phyloP scores from a whole-genome alignment of 1,284 basidiomycete genomes.

The Bondarzewia mesenterica region DNA sequence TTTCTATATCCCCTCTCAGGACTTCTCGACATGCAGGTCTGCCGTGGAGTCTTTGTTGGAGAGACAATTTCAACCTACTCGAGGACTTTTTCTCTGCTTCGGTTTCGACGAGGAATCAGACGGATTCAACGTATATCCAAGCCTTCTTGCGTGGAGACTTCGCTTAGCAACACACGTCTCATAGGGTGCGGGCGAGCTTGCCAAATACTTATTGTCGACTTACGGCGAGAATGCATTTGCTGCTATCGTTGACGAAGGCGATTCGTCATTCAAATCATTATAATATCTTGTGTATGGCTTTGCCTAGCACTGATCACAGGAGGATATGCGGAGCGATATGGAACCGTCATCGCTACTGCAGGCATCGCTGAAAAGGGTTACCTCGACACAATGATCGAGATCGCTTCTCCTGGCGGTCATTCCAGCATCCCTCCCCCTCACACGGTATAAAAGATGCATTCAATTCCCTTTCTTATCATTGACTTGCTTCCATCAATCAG shows the following conservation, averaged over 20 bases:
- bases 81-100: constrained; percentile 51
- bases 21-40: constrained; percentile 24
- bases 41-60: constrained; percentile 50
- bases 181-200: constrained; percentile 42
- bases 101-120: constrained; percentile 69
- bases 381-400: constrained; percentile 44
- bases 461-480: background rate
- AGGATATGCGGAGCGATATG: constrained; percentile 26
- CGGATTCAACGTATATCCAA: constrained; percentile 34
- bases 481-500: constrained; percentile 15
- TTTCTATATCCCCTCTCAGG: background rate
- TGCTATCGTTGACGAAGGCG: constrained; percentile 46
- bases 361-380: constrained; percentile 62
- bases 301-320: constrained; percentile 15
- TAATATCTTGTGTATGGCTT: background rate
- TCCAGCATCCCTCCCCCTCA: constrained; percentile 53
- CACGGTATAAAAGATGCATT: constrained; percentile 29
- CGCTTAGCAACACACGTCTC: background rate
- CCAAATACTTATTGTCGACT: constrained; percentile 34
- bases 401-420: constrained; percentile 58
- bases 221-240: constrained; percentile 49
- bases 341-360: constrained; percentile 38
- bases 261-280: constrained; percentile 17
- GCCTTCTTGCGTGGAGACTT: constrained; percentile 5
- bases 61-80: constrained; percentile 39